These are phyloP conservation scores for Takashimella koratensis DNA, from an alignment of 1,284 basidiomycete species.

Conservation along the genomic window DNA sequence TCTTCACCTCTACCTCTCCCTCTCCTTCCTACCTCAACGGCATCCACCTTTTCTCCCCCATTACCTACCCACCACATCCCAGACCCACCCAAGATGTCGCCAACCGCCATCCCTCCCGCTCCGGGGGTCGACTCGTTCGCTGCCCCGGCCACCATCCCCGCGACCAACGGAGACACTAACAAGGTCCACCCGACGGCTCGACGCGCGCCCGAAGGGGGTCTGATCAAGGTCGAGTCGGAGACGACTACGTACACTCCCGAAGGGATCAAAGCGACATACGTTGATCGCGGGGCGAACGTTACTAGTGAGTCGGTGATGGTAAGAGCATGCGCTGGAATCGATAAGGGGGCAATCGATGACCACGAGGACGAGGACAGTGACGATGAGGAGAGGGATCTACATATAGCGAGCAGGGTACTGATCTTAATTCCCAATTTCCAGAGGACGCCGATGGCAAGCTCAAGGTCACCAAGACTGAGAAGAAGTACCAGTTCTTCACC, in stretches of 20 bases:
- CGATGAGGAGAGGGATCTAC: too few relatives aligned
- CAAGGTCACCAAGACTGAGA: conserved; percentile 65
- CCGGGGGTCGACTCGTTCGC: conserved; percentile 37
- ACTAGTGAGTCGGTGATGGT: conserved; percentile 44
- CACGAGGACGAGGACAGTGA: conserved; percentile 1
- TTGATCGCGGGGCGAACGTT: conserved; percentile 77
- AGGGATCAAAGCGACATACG: conserved; percentile 73
- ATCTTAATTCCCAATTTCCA: conserved; percentile 10
- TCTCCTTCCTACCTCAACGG: background rate
- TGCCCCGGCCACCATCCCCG: conserved; percentile 51
- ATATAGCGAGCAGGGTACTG: too few relatives aligned
- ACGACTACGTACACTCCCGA: conserved; percentile 76
- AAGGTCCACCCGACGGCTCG: conserved; percentile 77
- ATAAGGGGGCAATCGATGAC: too few relatives aligned
- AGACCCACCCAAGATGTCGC: conserved; percentile 39
- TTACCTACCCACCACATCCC: conserved; percentile 8
- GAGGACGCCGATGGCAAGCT: conserved; percentile 64
- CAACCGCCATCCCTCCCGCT: conserved; percentile 40
- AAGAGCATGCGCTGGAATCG: too few relatives aligned
- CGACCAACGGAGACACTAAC: conserved; percentile 64
- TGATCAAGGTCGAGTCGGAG: conserved; percentile 77
- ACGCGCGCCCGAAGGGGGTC: conserved; percentile 58
- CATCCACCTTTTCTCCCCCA: background rate
- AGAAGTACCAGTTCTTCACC: conserved; percentile 88
- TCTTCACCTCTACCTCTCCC: background rate